Evolutionary conservation across 2,329 filamentous ascomycete genomes (phyloP), one percentile per base, ranked within the genome.

Genomic region (Scolecobasidium constrictum): DNA sequence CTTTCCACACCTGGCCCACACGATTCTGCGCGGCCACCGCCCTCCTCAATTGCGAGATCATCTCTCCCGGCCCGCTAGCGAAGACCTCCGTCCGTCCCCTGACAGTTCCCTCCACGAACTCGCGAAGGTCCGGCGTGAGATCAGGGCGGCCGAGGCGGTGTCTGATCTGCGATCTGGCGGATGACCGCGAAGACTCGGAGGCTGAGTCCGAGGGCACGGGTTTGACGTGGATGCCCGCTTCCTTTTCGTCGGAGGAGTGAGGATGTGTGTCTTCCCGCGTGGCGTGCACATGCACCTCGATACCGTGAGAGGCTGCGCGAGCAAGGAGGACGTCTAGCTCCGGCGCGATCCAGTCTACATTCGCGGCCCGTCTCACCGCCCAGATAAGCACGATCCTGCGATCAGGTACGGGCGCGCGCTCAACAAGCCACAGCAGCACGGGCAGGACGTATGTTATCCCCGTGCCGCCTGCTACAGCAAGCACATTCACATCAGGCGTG

Each of bases 361-460:
- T 55, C 12, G 50, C 47, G 5, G 53, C 48, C 5, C 54, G 54
- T 11, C 58, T 56, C 19, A 61, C 44, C 3, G 58, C 52, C 59
- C 59, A 62, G 11, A 62, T 49, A 12, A 62, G 52, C 5, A 55
- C 53, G 19, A 60, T 52, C 18, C 53, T 49, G 28, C 53, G 54
- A 35, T 52, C 51, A 17, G 9, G 12, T 16, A 13, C 9, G 7
- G 7, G 12, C n/a, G 50, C 42, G n/a, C 53, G 53, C 4, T 53
- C 51, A 12, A 55, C 51, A 12, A 57, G 49, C 33, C 53, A 51
- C 1, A 58, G 52, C 4, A 61, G 51, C 6, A 61, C 52, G 12
- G 59, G 59, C 9, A 62, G 53, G n/a, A 56, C 53, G 47, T 58
- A 62, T 2, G 59, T 53, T 38, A 62, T 59, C 26, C 59, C 59